Evolutionary conservation across 2,329 filamentous ascomycete genomes (phyloP).

Genomic region (Trichoderma atrobrunneum): DNA sequence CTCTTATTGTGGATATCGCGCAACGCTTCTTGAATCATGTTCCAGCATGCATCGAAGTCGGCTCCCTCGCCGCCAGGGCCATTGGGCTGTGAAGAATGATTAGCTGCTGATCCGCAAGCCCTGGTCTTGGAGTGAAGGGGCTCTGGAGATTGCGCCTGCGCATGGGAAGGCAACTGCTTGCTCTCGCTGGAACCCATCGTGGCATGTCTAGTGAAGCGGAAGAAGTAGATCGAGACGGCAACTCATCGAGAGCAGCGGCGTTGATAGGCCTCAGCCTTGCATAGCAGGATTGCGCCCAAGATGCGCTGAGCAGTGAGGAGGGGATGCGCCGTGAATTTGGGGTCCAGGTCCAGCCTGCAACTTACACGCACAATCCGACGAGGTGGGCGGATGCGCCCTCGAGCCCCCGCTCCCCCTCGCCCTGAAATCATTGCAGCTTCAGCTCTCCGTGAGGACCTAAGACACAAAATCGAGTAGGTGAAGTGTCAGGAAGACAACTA

Average conservation of each 20-base stretch:
- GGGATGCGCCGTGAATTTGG: neutral
- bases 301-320: neutral
- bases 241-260: neutral
- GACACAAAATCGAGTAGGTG: neutral
- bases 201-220: neutral
- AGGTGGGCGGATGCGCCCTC: constrained; percentile 43
- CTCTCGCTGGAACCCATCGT: constrained; percentile 11
- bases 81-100: constrained; percentile 30
- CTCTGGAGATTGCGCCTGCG: neutral
- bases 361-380: constrained; percentile 44
- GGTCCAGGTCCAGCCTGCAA: constrained; percentile 13
- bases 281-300: neutral
- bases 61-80: constrained; percentile 54
- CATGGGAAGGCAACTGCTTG: neutral
- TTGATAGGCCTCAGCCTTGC: neutral
- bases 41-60: constrained; percentile 87
- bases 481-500: neutral
- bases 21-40: constrained; percentile 70
- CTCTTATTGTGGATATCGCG: constrained; percentile 89
- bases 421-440: constrained; percentile 46
- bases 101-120: constrained; percentile 24
- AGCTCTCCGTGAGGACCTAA: neutral
- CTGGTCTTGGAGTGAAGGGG: neutral
- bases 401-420: constrained; percentile 43
- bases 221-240: neutral